Percentiles rank a stretch among this genome's conserved stretches.
phyloP scores from a whole-genome alignment of 192 early-diverging fungal species.

The Thamnidium elegans region DNA sequence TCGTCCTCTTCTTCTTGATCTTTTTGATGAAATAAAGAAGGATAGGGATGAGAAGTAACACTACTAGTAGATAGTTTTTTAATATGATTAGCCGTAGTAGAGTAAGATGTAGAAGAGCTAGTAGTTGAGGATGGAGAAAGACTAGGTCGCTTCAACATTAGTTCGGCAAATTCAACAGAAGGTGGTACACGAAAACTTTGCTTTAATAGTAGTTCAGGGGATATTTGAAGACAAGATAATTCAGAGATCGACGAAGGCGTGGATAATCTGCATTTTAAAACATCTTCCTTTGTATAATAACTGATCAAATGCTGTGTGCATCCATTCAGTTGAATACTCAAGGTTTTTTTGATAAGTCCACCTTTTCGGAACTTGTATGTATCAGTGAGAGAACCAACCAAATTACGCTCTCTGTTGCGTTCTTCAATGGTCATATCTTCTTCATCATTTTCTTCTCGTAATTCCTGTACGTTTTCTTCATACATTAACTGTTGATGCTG shows the following conservation, averaged over 20 bases:
- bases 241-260: constrained; percentile 48
- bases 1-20: no score
- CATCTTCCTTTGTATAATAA: constrained; percentile 59
- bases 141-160: background rate
- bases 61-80: no score
- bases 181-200: constrained; percentile 53
- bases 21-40: no score
- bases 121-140: constrained; percentile 5
- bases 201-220: constrained; percentile 50
- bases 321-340: constrained; percentile 69
- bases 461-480: background rate
- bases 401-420: constrained; percentile 41
- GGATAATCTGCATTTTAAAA: constrained; percentile 42
- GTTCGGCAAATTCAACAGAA: constrained; percentile 2
- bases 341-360: constrained; percentile 76
- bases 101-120: background rate
- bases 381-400: constrained; percentile 54
- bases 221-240: constrained; percentile 45
- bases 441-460: background rate
- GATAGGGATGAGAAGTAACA: no score
- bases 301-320: constrained; percentile 52
- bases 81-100: background rate
- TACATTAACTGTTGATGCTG: background rate
- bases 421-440: background rate
- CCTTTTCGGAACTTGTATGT: constrained; percentile 54